Base-by-base conservation (phyloP, 768 basidiomycete species). In the Fomitopsis pulvina region DNA sequence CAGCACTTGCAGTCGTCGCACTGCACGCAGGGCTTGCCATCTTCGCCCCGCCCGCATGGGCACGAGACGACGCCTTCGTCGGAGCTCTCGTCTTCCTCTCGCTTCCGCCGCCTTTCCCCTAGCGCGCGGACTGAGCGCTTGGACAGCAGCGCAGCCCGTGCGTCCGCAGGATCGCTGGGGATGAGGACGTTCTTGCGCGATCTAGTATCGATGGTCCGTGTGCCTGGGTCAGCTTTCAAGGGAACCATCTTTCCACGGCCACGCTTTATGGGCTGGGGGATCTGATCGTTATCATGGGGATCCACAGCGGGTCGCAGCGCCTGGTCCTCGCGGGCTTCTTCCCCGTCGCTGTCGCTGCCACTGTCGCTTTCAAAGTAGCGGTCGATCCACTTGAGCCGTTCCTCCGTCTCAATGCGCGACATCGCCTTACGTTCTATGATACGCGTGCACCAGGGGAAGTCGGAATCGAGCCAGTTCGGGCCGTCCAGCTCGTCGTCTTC, bases 1-100 rank as follows among this genome's bases (percentile, higher is more conserved):
- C 89, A 92, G 14, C 72, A 81, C 61, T 79, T 72, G 63, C 89
- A 92, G 3, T 74, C 73, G 57, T 92, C 88, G 56, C 89, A 92
- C 58, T 90, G 89, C 27, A 92, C 90, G 41, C 87, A 72, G 51
- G 81, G 77, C n/a, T 83, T 71, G 3, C 83, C 87, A 51, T 88
- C 84, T 57, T 86, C 83, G 45, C 67, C 70, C 16, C 80, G 83
- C 38, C 69, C 66, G 61, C 88, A 91, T 24, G 85, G 71, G 61
- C 89, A 92, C 16, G 81, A 59, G 16, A 74, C 64, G 42, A 78
- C 77, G 10, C 75, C 76, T 4, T 76, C 76, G 40, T 45, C 41
- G 11, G 72, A 72, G 10, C 68, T 71, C 4, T 68, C 68, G 25
- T 56, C 56, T 20, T 51, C 66, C 52, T 72, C 68, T 11, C 30